Conservation (phyloP, 176 grass and related monocot genomes). For the Bromus sterilis region DNA sequence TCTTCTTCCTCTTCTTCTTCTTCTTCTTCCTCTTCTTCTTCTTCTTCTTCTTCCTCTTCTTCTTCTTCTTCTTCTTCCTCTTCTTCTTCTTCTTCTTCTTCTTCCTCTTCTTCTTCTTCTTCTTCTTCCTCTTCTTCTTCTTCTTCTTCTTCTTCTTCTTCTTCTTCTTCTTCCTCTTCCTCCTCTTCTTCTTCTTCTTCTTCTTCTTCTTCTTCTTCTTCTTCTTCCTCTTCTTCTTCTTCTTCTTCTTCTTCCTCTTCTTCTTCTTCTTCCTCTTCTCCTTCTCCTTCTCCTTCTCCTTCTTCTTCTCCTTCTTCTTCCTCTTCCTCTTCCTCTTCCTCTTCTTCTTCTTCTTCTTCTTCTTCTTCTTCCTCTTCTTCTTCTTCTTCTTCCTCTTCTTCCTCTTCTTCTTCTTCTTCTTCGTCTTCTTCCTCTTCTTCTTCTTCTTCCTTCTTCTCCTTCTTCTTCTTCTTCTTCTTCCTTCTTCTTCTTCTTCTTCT, state of each 20-base stretch:
- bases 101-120: background rate
- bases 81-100: background rate
- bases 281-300: background rate
- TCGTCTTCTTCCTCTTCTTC: background rate
- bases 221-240: background rate
- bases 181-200: no score
- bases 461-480: no score
- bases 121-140: background rate
- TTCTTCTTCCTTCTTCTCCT: no score
- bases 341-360: background rate
- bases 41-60: no score
- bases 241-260: background rate
- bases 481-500: no score
- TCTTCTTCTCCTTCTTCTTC: background rate
- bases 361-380: background rate
- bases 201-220: no score
- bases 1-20: background rate
- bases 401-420: background rate
- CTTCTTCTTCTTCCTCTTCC: no score
- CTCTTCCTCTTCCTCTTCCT: background rate
- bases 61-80: no score
- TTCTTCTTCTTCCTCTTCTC: background rate
- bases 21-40: no score
- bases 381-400: background rate
- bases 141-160: background rate